Percentiles rank a stretch among this genome's conserved stretches.
phyloP scores from a whole-genome alignment of 2,329 filamentous ascomycete species.

The Alternaria brassicae region DNA sequence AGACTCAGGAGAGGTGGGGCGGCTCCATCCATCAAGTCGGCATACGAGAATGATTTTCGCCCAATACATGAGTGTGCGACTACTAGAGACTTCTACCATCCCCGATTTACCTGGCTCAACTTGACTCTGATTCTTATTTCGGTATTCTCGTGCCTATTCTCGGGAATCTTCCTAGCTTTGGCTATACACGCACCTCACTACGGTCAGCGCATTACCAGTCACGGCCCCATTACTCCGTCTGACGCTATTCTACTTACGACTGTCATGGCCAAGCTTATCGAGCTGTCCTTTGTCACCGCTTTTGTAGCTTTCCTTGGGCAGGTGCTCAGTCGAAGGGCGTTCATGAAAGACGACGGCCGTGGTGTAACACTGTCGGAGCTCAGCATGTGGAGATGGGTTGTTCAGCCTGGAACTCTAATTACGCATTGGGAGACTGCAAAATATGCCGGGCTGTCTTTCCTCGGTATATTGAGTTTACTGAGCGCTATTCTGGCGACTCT shows the following conservation, averaged over 20 bases:
- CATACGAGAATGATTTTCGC: constrained; percentile 47
- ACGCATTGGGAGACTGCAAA: constrained; percentile 71
- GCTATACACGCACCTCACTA: constrained; percentile 69
- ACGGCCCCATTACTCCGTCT: constrained; percentile 62
- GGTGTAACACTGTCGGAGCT: constrained; percentile 79
- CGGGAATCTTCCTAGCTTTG: constrained; percentile 70
- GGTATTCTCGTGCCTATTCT: constrained; percentile 69
- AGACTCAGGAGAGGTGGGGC: constrained; percentile 23
- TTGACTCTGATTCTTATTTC: constrained; percentile 55
- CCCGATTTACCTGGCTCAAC: constrained; percentile 58
- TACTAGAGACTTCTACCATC: constrained; percentile 48
- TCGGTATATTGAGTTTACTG: constrained; percentile 69
- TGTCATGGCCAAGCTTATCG: constrained; percentile 76
- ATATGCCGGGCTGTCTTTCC: constrained; percentile 67
- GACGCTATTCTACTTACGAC: constrained; percentile 73
- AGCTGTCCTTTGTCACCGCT: constrained; percentile 78
- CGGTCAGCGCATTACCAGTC: constrained; percentile 63
- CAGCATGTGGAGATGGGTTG: constrained; percentile 75
- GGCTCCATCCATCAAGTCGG: constrained; percentile 44
- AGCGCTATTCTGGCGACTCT: constrained; percentile 72
- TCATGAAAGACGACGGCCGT: constrained; percentile 61
- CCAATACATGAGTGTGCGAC: constrained; percentile 49
- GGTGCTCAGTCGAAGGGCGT: constrained; percentile 72
- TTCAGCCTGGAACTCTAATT: constrained; percentile 66
- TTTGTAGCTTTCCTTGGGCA: constrained; percentile 79